These are phyloP conservation scores for Staphylotrichum tortipilum DNA, from an alignment of 495 filamentous ascomycete species.

Conservation along the genomic window DNA sequence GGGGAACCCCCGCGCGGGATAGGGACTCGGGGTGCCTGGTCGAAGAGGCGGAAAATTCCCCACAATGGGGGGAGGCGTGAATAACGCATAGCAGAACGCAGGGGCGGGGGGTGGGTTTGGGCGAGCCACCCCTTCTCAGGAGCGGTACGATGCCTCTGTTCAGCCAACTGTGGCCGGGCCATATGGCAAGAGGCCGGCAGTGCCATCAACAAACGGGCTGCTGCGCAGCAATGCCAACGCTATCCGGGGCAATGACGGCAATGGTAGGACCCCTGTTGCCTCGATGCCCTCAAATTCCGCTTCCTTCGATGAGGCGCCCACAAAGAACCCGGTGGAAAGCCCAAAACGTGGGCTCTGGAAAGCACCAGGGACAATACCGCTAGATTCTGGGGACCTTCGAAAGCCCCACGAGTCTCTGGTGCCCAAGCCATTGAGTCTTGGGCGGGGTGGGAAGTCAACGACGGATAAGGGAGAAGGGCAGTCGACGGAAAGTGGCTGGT, in stretches of 20 bases:
- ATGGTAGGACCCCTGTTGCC: conserved; percentile 5
- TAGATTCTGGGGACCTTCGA: not conserved
- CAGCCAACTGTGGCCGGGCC: not conserved
- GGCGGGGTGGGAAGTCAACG: not conserved
- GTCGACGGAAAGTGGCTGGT: conserved; percentile 24
- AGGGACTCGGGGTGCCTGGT: conserved; percentile 7
- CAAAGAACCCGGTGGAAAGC: not conserved
- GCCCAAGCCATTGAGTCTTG: not conserved
- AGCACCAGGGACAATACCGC: not conserved
- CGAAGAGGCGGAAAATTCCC: not conserved
- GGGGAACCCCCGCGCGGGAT: not conserved
- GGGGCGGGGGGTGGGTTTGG: not conserved
- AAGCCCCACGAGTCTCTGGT: not conserved
- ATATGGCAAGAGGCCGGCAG: not conserved
- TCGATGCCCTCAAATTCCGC: not conserved
- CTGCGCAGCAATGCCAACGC: not conserved
- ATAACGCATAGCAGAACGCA: not conserved
- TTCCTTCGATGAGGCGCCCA: not conserved
- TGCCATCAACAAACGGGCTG: not conserved
- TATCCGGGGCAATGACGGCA: not conserved
- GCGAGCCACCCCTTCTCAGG: no score
- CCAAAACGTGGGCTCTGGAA: no score
- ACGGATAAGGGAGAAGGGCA: not conserved
- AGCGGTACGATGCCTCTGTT: not conserved
- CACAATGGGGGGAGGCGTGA: not conserved